A percentile compares a stretch with the other conserved stretches of the same genome.
Evolutionary conservation across 129 eudicot genomes (phyloP).

Genomic region (Flaveria trinervia): DNA sequence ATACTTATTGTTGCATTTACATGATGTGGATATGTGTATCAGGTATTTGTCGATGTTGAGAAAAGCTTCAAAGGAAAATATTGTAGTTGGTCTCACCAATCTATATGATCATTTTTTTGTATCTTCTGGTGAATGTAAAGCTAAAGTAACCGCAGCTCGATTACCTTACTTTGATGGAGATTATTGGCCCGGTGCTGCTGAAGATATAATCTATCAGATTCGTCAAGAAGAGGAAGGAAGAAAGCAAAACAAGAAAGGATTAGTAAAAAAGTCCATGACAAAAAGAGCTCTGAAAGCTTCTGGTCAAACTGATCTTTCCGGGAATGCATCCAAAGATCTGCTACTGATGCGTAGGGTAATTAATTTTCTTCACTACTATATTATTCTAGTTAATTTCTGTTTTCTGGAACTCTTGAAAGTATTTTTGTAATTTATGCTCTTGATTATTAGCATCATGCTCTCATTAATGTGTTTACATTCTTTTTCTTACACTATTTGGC

Average conservation of each 20-base stretch:
- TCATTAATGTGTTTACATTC: constrained; percentile 9
- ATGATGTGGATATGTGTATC: constrained; percentile 22
- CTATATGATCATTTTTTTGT: constrained; percentile 85
- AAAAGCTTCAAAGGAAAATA: constrained; percentile 77
- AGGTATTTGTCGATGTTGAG: constrained; percentile 93
- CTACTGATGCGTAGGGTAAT: constrained; percentile 88
- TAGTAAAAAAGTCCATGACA: constrained; percentile 60
- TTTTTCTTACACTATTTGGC: constrained; percentile 28
- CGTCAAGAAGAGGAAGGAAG: constrained; percentile 89
- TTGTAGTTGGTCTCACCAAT: constrained; percentile 83
- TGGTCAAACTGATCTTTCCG: constrained; percentile 86
- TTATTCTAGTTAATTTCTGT: background rate
- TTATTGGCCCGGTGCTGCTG: constrained; percentile 99
- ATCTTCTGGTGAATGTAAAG: constrained; percentile 84
- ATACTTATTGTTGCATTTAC: constrained; percentile 12
- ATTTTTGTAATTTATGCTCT: background rate
- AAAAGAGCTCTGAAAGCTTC: constrained; percentile 81
- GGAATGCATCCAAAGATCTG: constrained; percentile 91
- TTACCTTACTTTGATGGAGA: constrained; percentile 98
- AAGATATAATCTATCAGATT: constrained; percentile 78
- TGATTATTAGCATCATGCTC: constrained; percentile 14
- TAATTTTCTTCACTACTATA: constrained; percentile 5
- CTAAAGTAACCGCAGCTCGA: constrained; percentile 92
- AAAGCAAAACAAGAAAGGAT: constrained; percentile 75
- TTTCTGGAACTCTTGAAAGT: background rate